phyloP scores from a whole-genome alignment of 1,139 yeast genomes.

The Pneumocystis jirovecii region DNA sequence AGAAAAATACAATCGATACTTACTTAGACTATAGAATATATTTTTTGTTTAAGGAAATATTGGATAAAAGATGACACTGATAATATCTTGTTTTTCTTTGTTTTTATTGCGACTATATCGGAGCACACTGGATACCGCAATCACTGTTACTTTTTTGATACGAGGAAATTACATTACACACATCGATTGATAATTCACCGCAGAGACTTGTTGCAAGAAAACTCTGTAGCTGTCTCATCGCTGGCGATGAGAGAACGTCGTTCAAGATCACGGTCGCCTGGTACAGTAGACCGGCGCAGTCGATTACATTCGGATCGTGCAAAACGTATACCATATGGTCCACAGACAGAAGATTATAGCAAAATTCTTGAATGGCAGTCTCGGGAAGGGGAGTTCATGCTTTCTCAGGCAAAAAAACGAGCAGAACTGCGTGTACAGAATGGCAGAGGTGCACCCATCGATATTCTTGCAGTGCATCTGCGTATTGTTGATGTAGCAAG shows the following conservation, averaged over 20 bases:
- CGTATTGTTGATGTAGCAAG: slow-evolving; percentile 17
- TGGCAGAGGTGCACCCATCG: slow-evolving; percentile 20
- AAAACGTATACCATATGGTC: background rate
- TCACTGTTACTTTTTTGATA: too few relatives aligned
- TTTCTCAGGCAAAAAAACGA: slow-evolving; percentile 23
- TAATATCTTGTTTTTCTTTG: too few relatives aligned
- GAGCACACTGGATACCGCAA: too few relatives aligned
- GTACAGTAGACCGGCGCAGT: background rate
- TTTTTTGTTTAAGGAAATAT: too few relatives aligned
- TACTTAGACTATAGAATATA: too few relatives aligned
- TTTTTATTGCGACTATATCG: too few relatives aligned
- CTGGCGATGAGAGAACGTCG: background rate
- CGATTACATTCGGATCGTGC: background rate
- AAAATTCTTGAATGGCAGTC: slow-evolving; percentile 20
- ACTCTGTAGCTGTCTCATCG: too few relatives aligned
- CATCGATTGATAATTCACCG: too few relatives aligned
- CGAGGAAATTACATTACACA: too few relatives aligned
- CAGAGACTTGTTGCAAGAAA: too few relatives aligned
- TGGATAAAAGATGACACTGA: too few relatives aligned
- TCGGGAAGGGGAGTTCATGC: slow-evolving; percentile 23
- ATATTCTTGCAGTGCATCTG: slow-evolving; percentile 19
- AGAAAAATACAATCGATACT: too few relatives aligned
- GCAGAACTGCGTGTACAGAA: slow-evolving; percentile 23
- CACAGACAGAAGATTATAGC: background rate
- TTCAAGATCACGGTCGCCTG: background rate